Evolutionary conservation across 768 basidiomycete species (phyloP), one percentile per base, ranked within the genome.

Genomic region (Rhizopogon sp.): DNA sequence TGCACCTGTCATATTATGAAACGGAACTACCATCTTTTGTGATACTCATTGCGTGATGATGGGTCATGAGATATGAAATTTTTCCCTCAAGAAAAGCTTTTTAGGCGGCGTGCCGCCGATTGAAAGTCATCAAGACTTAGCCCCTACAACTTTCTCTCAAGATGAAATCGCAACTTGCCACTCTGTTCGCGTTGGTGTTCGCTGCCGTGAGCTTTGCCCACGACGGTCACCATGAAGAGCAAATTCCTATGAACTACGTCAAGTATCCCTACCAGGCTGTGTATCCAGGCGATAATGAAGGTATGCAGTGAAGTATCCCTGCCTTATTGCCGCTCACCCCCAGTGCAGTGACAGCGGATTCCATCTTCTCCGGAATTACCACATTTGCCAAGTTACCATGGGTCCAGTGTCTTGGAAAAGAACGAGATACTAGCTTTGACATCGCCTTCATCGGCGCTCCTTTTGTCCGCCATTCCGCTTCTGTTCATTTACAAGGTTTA

Each of bases 361-460:
- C 90, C 16, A 72, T 87, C 37, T 94, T 93, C 70, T 84, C 87
- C 44, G 92, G 92, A 8, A 86, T 92, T 35, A 82, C 84, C 2
- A 90, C 90, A 2, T 95, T 93, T 66, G 92, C 93, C 16, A 92
- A 80, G 68, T 77, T 95, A n/a, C 90, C 90, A 28, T 92, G 88
- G 82, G 78, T 84, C 1, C 81, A 85, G 59, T 93, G 92, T 66
- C 80, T 93, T 50, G 83, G 82, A 42, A 79, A 78, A 58, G 81
- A 87, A 53, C 76, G 67, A 44, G 64, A 82, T 51, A 67, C 73
- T 31, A 68, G 77, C 1, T 85, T 90, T 60, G 93, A 95, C 68
- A 85, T 95, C 53, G 91, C 89, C 22, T 82, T 95, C 66, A 70
- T 94, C 40, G 92, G 87, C 31, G 87, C 86, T 40, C 87, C 87